These are phyloP conservation scores for Ceratobasidium sp. DNA, from an alignment of 1,284 basidiomycete species.

Conservation along the genomic window DNA sequence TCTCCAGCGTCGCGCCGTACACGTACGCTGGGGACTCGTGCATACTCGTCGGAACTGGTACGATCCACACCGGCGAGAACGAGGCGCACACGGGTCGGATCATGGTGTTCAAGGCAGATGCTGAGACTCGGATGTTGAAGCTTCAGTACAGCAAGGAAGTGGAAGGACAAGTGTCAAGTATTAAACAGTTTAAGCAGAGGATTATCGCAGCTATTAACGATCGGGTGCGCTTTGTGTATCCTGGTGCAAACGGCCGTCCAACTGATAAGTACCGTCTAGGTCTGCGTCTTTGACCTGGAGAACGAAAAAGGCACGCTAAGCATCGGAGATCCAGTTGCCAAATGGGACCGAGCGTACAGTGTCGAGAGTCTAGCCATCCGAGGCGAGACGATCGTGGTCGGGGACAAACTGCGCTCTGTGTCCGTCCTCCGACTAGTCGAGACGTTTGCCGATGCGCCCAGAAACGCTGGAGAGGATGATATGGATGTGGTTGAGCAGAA, in stretches of 20 bases:
- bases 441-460: neutral
- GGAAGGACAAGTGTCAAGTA: constrained; percentile 54
- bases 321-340: constrained; percentile 53
- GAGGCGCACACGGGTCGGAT: constrained; percentile 53
- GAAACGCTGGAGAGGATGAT: constrained; percentile 19
- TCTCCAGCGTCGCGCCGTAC: constrained; percentile 7
- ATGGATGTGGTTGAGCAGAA: constrained; percentile 57
- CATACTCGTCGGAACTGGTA: constrained; percentile 20
- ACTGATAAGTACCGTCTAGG: constrained; percentile 27
- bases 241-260: neutral
- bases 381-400: constrained; percentile 66
- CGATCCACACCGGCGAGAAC: constrained; percentile 50
- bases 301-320: constrained; percentile 2
- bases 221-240: constrained; percentile 64
- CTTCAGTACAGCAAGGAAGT: constrained; percentile 49
- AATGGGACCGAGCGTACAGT: constrained; percentile 85
- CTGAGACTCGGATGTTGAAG: constrained; percentile 48
- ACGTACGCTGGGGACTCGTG: constrained; percentile 3
- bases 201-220: constrained; percentile 79
- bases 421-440: constrained; percentile 64
- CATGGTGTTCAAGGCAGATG: constrained; percentile 51
- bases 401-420: constrained; percentile 86
- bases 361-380: constrained; percentile 70
- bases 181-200: constrained; percentile 54
- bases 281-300: constrained; percentile 42